Base-by-base conservation (phyloP, 768 basidiomycete genomes). In the Russula lepida region DNA sequence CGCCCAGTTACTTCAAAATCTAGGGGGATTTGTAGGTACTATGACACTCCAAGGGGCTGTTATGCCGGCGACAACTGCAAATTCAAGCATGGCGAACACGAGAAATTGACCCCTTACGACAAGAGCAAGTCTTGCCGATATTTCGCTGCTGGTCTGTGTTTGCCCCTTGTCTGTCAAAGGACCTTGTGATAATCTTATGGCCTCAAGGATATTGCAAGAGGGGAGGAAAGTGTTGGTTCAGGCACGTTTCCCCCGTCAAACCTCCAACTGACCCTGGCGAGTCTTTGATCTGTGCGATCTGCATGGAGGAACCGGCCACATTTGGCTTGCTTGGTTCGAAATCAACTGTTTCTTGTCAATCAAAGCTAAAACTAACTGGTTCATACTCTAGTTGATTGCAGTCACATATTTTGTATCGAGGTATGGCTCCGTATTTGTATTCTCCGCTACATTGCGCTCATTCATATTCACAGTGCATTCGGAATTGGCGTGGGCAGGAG, bases 191-290 rank as follows among this genome's bases (percentile, higher is more conserved):
- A 3, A 60, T 27, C 3, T 11, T 11, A 39, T 37, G 25, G 28
- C 56, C 43, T 21, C 13, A 52, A 88, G 89, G 90, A 0, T 88
- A 79, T 70, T 92, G 90, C 69, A 82, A 78, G 64, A 76, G 81
- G 33, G 89, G 86, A 13, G 81, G 81, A 48, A 71, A 73, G 35
- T 92, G 90, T 69, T 91, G 89, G 90, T 92, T 90, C 72, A 70
- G 74, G 33, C 89, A 92, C 68, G 75, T 72, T 55, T 67, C 74
- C 30, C 70, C 71, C 11, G 25, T 28, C 56, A 32, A 25, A 25
- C 30, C 55, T 44, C 13, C 37, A 21, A 13, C 43, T 7, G 49
- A 60, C 12, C 41, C 37, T 21, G 33, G 19, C 41, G 80, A 78
- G 32, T 78, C 83, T 8, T 77, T 81, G 46, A 67, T 75, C 3